These are phyloP conservation scores for Sanghuangporus weigelae DNA, from an alignment of 1,284 basidiomycete species.

Conservation along the genomic window DNA sequence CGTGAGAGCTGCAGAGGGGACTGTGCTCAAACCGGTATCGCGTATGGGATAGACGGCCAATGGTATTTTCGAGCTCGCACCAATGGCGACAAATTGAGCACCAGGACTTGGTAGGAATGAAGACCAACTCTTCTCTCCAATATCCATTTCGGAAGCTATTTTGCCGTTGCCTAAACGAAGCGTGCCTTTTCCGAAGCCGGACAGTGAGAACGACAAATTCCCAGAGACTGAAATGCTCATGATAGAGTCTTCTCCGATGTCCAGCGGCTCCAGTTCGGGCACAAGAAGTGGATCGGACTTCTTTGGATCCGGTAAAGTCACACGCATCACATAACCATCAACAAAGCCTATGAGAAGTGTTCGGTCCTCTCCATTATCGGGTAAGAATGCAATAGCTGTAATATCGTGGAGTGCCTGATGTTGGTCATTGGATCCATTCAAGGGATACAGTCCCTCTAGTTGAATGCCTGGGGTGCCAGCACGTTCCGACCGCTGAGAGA, in stretches of 20 bases:
- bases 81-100: constrained; percentile 60
- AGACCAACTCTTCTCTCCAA: constrained; percentile 54
- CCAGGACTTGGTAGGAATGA: constrained; percentile 49
- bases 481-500: constrained; percentile 31
- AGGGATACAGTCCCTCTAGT: constrained; percentile 45
- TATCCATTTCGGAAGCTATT: constrained; percentile 32
- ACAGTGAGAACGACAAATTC: constrained; percentile 47
- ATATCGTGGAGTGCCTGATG: constrained; percentile 44
- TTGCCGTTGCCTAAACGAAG: constrained; percentile 32
- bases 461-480: constrained; percentile 38
- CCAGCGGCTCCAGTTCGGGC: constrained; percentile 20
- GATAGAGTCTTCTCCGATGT: constrained; percentile 39
- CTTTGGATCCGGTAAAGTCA: constrained; percentile 30
- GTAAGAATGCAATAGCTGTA: constrained; percentile 42
- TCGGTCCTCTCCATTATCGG: constrained; percentile 43
- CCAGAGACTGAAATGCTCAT: constrained; percentile 48
- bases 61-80: constrained; percentile 53
- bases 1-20: constrained; percentile 45
- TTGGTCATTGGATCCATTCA: constrained; percentile 26
- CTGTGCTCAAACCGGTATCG: constrained; percentile 37
- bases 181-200: constrained; percentile 45
- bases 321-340: constrained; percentile 50
- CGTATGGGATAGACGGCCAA: constrained; percentile 51
- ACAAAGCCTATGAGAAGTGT: constrained; percentile 57
- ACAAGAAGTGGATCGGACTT: constrained; percentile 26